Base-by-base conservation (phyloP, 768 basidiomycete species). In the Pulveroboletus sp. region DNA sequence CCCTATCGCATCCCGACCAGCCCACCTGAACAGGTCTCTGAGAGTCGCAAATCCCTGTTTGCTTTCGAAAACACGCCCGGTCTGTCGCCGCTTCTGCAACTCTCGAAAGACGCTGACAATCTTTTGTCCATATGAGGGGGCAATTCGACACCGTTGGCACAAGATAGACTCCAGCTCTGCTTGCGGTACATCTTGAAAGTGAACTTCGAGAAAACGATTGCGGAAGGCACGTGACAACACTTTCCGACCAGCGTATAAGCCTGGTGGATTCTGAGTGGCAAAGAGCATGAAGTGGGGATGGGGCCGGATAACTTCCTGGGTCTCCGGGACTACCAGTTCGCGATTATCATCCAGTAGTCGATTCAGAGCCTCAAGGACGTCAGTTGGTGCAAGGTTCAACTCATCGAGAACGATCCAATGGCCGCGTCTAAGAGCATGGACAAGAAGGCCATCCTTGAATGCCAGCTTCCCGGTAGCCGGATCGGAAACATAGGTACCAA, bases 341-440 rank as follows among this genome's bases (percentile, higher is more conserved):
- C 97, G 85, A 58, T 99, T 99, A 63, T 99, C 97, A 64, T 99
- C 97, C 25, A 99, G 78, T 8, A 99, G 77, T 23, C 97, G 84
- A 65, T 99, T 99, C 32, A 99, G 80, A 0, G 97, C 95, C 66
- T 99, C 97, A 41, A 99, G 78, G 5, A 99, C 97, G 61, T 99
- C 97, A 5, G 93, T 98, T 3, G 97, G 97, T 5, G 97, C 97
- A 35, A 99, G 74, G 67, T 99, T 99, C 55, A 99, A 77, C 64
- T 99, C 97, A 61, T 99, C 97, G 34, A 99, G 78, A 11, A 99
- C 97, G 47, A 99, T 91, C 97, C 97, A 99, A 65, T 97, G 84
- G 11, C 97, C 97, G 27, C 82, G 73, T 25, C 94, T 84, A 17
- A 99, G 76, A 5, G 97, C 95, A 40, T 87, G 89, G 10, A 98